phyloP scores from a whole-genome alignment of 495 filamentous ascomycete genomes.

The Aspergillus egyptiacus region DNA sequence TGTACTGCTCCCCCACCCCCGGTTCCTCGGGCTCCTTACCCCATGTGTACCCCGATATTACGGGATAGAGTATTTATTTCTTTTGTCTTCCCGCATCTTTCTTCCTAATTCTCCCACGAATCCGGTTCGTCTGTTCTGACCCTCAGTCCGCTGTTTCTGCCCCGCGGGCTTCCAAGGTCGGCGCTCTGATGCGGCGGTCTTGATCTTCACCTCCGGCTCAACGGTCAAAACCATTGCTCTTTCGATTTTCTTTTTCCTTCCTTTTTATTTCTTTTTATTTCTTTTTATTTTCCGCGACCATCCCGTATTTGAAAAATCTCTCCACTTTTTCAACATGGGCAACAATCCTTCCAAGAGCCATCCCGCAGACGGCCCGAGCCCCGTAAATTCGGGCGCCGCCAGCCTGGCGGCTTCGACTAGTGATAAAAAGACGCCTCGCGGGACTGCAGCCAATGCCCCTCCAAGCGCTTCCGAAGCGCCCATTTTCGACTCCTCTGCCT shows the following conservation, averaged over 20 bases:
- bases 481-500: slow-evolving; percentile 38
- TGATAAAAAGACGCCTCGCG: slow-evolving; percentile 37
- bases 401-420: slow-evolving; percentile 19
- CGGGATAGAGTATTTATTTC: slow-evolving; percentile 5
- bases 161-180: slow-evolving; percentile 13
- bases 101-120: not conserved
- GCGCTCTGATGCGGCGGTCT: slow-evolving; percentile 22
- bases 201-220: slow-evolving; percentile 15
- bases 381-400: slow-evolving; percentile 23
- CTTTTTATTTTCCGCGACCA: not conserved
- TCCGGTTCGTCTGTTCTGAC: not conserved
- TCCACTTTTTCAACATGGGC: slow-evolving; percentile 42
- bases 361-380: slow-evolving; percentile 30
- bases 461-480: slow-evolving; percentile 33
- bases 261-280: not conserved
- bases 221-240: not conserved
- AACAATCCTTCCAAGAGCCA: slow-evolving; percentile 47
- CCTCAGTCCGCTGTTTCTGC: slow-evolving; percentile 8
- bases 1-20: slow-evolving; percentile 2
- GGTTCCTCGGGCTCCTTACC: slow-evolving; percentile 1
- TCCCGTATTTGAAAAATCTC: slow-evolving; percentile 11
- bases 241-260: not conserved
- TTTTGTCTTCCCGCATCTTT: not conserved
- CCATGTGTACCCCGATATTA: slow-evolving; percentile 7
- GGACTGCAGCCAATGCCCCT: slow-evolving; percentile 36